These are phyloP conservation scores for Russula vinacea DNA, from an alignment of 768 basidiomycete genomes.

Conservation along the genomic window DNA sequence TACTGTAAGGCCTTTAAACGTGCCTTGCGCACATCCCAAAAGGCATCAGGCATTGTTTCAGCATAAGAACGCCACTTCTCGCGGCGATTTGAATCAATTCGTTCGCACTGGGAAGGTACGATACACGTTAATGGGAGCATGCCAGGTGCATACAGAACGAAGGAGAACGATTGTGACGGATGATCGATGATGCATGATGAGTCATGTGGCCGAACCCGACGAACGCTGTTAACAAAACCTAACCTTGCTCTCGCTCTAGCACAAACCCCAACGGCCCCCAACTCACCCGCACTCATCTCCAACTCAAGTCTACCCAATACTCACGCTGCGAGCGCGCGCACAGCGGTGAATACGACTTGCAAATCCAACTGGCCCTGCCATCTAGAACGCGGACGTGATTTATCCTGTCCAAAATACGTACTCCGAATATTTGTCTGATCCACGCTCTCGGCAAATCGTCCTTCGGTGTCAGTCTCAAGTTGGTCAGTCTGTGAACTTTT, in stretches of 20 bases:
- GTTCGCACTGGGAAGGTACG: slow-evolving; percentile 71
- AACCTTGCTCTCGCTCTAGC: slow-evolving; percentile 10
- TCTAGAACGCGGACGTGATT: neutral
- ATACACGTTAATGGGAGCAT: slow-evolving; percentile 86
- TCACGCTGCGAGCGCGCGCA: neutral
- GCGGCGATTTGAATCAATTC: slow-evolving; percentile 55
- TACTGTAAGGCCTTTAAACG: slow-evolving; percentile 39
- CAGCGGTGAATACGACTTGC: neutral
- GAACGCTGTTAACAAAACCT: slow-evolving; percentile 7
- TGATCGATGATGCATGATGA: too few relatives aligned
- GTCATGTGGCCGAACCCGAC: too few relatives aligned
- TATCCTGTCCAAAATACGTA: slow-evolving; percentile 10
- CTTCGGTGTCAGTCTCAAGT: slow-evolving; percentile 9
- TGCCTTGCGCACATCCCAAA: slow-evolving; percentile 35
- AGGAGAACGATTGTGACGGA: slow-evolving; percentile 72
- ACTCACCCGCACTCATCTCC: too few relatives aligned
- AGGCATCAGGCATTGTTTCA: slow-evolving; percentile 28
- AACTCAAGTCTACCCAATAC: neutral
- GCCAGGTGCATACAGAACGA: slow-evolving; percentile 76
- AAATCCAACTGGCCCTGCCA: neutral
- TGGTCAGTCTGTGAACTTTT: neutral
- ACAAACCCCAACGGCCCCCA: neutral
- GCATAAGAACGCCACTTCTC: slow-evolving; percentile 40
- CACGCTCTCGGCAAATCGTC: slow-evolving; percentile 17
- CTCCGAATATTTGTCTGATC: slow-evolving; percentile 25